Evolutionary conservation across 768 basidiomycete species (phyloP), one percentile per base, ranked within the genome.

Genomic region (Gloeostereum incarnatum): DNA sequence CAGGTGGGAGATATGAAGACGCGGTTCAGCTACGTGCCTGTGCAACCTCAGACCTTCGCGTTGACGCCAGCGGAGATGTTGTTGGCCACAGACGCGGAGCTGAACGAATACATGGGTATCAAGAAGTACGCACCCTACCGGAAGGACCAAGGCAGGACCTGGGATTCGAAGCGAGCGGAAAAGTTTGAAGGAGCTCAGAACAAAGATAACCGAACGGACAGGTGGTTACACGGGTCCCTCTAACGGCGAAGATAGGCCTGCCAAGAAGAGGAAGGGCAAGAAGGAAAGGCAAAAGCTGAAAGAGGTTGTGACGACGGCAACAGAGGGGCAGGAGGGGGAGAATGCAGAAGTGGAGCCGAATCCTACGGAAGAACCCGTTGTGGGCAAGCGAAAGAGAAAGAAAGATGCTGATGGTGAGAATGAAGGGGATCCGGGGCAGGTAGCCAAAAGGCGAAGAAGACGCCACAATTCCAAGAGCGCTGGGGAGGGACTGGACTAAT

Each of bases 121-220:
- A 94, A 89, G 62, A 84, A 85, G 56, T 72, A 89, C 46, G 96
- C 94, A 11, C 89, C 96, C 5, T 98, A 97, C 57, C 78, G 87
- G 30, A 66, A 74, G 32, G 69, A 73, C 20, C 65, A 58, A 49
- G 59, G 52, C 21, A 58, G 53, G n/a, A 64, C 58, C 22, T 89
- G 81, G 78, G 84, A 85, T 50, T 58, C 65, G 23, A 69, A 63
- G 26, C 71, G 86, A 10, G 64, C 63, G 17, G 74, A 81, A n/a
- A 32, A 73, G 79, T 45, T 63, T 94, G 31, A 65, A 70, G 49
- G 84, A 91, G 43, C 68, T 96, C 41, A 86, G 83, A 55, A 53
- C 65, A 32, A 76, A 67, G 52, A 53, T 96, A 21, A 48, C 55
- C 18, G 66, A 67, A 41, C 66, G 80, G 14, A 46, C 51, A 6